Evolutionary conservation across 106 monocot species (phyloP).

Genomic region (Alisma plantagoaquatica): DNA sequence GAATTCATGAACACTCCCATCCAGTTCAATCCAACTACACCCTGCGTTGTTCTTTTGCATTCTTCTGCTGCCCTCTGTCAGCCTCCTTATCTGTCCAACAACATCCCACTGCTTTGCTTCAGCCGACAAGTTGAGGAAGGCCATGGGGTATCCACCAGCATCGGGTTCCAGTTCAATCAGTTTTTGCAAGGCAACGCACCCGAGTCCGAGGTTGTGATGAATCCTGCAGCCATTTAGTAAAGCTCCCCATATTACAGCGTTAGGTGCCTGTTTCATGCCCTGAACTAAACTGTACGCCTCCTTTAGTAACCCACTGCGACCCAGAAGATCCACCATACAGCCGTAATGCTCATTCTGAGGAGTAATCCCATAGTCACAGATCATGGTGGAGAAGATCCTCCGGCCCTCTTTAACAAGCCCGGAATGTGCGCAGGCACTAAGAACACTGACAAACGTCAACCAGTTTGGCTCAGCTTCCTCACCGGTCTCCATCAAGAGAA

Average conservation of each 20-base stretch:
- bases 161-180: conserved; percentile 14
- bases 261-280: conserved; percentile 24
- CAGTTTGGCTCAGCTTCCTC: conserved; percentile 41
- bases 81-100: conserved; percentile 23
- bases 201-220: conserved; percentile 3
- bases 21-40: conserved; percentile 35
- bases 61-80: too few species aligned
- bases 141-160: conserved; percentile 23
- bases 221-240: conserved; percentile 19
- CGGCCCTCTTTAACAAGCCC: conserved; percentile 37
- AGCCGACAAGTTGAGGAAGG: conserved; percentile 25
- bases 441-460: conserved; percentile 40
- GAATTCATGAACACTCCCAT: conserved; percentile 25
- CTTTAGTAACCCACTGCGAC: conserved; percentile 19
- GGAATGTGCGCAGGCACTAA: conserved; percentile 45
- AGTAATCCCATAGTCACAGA: conserved; percentile 14
- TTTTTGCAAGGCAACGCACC: conserved; percentile 12
- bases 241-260: conserved; percentile 32
- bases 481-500: conserved; percentile 18
- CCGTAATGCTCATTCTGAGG: conserved; percentile 65
- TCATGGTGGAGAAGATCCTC: conserved; percentile 35
- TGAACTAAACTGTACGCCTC: conserved; percentile 20
- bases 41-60: conserved; percentile 7
- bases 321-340: conserved; percentile 35
- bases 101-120: conserved; percentile 20